Base-by-base conservation (phyloP, 371 early-diverging fungal genomes). In the Sporodiniella umbellata region DNA sequence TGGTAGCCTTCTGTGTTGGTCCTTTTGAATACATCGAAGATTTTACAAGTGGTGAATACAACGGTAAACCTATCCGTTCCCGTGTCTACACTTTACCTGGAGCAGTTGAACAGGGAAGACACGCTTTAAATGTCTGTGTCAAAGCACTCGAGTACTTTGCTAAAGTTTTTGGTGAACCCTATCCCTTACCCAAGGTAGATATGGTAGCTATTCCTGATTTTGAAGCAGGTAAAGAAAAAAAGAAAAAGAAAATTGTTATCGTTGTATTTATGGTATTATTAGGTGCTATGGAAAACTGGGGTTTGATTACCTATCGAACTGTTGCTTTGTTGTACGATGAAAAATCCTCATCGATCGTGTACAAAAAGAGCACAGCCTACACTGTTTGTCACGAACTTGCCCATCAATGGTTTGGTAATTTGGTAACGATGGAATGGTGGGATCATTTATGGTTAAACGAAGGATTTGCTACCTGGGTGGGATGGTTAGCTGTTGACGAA, bases 371-470 rank as follows among this genome's bases (percentile, higher is more conserved):
- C 37, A 83, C 92, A 42, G 92, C 93, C 14, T 92, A 89, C 47
- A 86, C 88, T 19, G 89, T 94, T 21, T 88, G 89, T 48, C 97
- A 95, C 72, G 97, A 96, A 75, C 74, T 95, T 11, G 96, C 93
- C 11, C 96, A 94, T 67, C 93, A 93, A 71, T 93, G 93, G 89
- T 95, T 96, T 61, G 97, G 97, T 42, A 94, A 96, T 68, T 69
- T 94, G 55, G 75, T 73, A 1, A 69, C 73, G 2, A 90, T 88
- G 88, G 80, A 79, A 49, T 94, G 93, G 95, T 94, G 95, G 95
- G 82, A 83, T 53, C 91, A 92, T 63, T 75, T 96, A 31, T 94
- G 94, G 95, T 75, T 96, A 55, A 96, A 96, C 60, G 97, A 96
- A 75, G 95, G 95, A 18, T 96, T 94, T 68, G 97, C 95, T 1